Evolutionary conservation across 140 eudicot species (phyloP).

Genomic region (Bidens hawaiensis): DNA sequence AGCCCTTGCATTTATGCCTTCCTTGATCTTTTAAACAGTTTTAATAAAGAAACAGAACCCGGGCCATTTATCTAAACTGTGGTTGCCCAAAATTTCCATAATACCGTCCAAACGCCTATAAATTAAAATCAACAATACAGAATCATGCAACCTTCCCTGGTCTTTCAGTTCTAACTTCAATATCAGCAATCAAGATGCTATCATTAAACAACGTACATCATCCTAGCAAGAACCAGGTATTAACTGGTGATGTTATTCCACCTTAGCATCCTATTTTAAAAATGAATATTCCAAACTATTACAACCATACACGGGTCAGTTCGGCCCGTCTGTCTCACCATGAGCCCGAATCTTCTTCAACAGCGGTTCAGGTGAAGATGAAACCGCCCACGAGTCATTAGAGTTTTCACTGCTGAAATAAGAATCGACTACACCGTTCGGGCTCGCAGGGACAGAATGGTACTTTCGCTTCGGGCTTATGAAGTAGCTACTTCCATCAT

Average conservation of each 20-base stretch:
- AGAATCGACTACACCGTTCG: slow-evolving; percentile 69
- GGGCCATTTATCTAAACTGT: too few species aligned
- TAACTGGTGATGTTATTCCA: slow-evolving; percentile 28
- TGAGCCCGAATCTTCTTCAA: slow-evolving; percentile 67
- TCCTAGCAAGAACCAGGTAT: slow-evolving; percentile 27
- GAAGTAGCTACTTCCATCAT: slow-evolving; percentile 14
- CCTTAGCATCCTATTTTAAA: slow-evolving; percentile 27
- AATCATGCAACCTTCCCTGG: neutral
- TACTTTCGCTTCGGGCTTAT: slow-evolving; percentile 50
- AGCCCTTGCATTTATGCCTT: too few species aligned
- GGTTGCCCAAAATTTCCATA: neutral
- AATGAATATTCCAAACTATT: slow-evolving; percentile 28
- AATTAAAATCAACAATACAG: neutral
- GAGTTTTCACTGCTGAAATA: slow-evolving; percentile 66
- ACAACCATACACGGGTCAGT: slow-evolving; percentile 24
- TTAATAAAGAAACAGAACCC: too few species aligned
- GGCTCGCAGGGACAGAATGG: slow-evolving; percentile 50
- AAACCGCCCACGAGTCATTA: slow-evolving; percentile 59
- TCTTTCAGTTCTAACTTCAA: neutral
- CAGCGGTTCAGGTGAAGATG: slow-evolving; percentile 66
- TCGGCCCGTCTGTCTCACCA: slow-evolving; percentile 56
- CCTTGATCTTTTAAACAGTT: too few species aligned
- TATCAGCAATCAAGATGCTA: slow-evolving; percentile 24
- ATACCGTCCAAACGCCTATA: neutral
- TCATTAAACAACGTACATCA: slow-evolving; percentile 31